Percentiles rank a stretch among this genome's conserved stretches.
These are phyloP conservation scores for Blepharisma undulans DNA, from an alignment of 169 alveolate genomes.

Conservation along the genomic window DNA sequence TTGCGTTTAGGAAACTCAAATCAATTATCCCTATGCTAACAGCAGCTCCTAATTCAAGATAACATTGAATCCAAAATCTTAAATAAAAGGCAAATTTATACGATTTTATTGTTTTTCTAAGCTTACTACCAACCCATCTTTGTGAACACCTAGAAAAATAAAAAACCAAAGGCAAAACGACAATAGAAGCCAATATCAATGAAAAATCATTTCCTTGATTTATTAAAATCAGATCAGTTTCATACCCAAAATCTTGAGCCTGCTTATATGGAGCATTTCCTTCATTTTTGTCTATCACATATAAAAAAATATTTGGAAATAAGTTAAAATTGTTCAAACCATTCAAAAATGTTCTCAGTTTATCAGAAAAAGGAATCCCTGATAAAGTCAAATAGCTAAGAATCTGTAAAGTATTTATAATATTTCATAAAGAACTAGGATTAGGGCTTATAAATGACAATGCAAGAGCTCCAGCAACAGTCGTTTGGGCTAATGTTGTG, in stretches of 20 bases:
- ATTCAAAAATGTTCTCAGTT: not conserved
- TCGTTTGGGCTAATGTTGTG: not conserved
- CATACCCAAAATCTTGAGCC: conserved; percentile 3
- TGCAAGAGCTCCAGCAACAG: not conserved
- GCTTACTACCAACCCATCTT: not conserved
- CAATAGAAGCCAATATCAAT: not conserved
- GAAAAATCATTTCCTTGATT: not conserved
- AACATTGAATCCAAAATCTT: conserved; percentile 25
- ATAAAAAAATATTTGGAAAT: not conserved
- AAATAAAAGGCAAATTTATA: conserved; percentile 4
- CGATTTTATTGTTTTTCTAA: not conserved
- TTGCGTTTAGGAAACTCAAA: not conserved
- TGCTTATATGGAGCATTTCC: not conserved
- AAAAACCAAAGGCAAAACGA: not conserved
- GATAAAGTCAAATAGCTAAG: not conserved
- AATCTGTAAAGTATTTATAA: conserved; percentile 13
- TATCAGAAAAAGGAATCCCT: not conserved
- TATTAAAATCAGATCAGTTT: not conserved
- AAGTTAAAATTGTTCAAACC: not conserved
- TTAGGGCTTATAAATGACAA: conserved; percentile 2
- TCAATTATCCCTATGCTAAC: not conserved
- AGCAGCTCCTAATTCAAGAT: conserved; percentile 4
- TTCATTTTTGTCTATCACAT: not conserved
- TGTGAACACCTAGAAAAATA: not conserved
- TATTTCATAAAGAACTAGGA: conserved; percentile 16